Evolutionary conservation across 1,284 basidiomycete genomes (phyloP).

Genomic region (Papiliotrema nemorosa): DNA sequence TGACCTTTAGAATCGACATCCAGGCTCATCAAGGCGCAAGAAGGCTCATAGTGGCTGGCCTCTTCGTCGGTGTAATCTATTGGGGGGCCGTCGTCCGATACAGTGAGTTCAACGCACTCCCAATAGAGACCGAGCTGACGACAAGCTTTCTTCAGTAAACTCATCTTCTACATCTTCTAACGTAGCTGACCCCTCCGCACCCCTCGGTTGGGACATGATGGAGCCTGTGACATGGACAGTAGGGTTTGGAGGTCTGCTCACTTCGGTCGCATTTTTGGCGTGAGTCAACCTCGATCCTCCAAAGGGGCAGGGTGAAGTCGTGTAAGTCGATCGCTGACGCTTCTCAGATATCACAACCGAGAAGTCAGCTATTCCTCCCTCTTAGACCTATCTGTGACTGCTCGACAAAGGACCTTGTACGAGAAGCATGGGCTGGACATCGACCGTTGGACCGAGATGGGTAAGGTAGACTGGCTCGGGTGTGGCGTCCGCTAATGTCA

Average conservation of each 20-base stretch:
- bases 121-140: background rate
- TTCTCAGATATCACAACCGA: constrained; percentile 61
- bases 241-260: constrained; percentile 29
- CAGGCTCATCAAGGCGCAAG: constrained; percentile 59
- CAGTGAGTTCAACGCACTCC: constrained; percentile 37
- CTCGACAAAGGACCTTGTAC: constrained; percentile 59
- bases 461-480: constrained; percentile 14
- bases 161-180: no score
- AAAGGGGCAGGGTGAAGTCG: background rate
- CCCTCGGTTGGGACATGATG: constrained; percentile 60
- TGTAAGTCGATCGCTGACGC: no score
- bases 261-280: constrained; percentile 31
- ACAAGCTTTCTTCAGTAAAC: constrained; percentile 1
- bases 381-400: constrained; percentile 57
- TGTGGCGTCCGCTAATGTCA: constrained; percentile 24
- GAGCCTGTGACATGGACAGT: constrained; percentile 54
- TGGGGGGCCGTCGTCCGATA: constrained; percentile 62
- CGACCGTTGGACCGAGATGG: constrained; percentile 58
- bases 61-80: constrained; percentile 60
- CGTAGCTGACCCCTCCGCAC: background rate
- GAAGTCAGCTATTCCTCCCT: constrained; percentile 67
- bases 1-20: constrained; percentile 53
- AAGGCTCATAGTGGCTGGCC: constrained; percentile 58
- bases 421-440: constrained; percentile 61
- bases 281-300: constrained; percentile 11